A percentile compares a stretch with the other conserved stretches of the same genome.
These are phyloP conservation scores for Kwoniella sp. DNA, from an alignment of 768 basidiomycete species.

Conservation along the genomic window DNA sequence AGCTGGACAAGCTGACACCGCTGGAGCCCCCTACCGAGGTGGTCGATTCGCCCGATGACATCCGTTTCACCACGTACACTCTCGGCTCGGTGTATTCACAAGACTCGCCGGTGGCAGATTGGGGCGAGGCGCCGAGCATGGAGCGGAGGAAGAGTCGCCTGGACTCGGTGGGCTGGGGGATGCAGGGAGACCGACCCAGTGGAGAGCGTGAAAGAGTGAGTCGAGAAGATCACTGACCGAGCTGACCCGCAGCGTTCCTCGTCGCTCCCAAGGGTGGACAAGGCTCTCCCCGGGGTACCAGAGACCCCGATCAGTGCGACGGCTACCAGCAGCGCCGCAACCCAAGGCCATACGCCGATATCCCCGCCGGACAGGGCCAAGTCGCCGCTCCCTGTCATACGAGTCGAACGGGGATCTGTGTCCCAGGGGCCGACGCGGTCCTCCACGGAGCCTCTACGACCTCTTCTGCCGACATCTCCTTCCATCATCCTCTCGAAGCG, in stretches of 20 bases:
- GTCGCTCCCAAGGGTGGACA: slow-evolving; percentile 16
- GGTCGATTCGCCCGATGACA: slow-evolving; percentile 14
- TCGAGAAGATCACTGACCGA: not conserved
- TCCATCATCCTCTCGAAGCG: slow-evolving; percentile 39
- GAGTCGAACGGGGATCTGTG: too few species aligned
- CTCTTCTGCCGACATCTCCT: slow-evolving; percentile 8
- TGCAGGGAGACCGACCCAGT: slow-evolving; percentile 3
- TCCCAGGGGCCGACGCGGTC: too few species aligned
- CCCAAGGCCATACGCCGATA: slow-evolving; percentile 9
- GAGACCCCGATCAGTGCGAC: slow-evolving; percentile 5
- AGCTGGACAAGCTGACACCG: too few species aligned
- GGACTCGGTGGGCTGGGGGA: slow-evolving; percentile 16
- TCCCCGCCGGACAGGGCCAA: not conserved
- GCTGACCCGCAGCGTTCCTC: slow-evolving; percentile 1
- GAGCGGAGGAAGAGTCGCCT: slow-evolving; percentile 10
- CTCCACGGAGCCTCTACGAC: slow-evolving; percentile 18
- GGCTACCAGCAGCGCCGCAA: slow-evolving; percentile 7
- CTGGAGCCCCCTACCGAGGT: slow-evolving; percentile 1
- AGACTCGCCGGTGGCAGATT: slow-evolving; percentile 18
- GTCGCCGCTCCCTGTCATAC: too few species aligned
- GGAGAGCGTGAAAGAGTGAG: slow-evolving; percentile 9
- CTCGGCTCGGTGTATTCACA: slow-evolving; percentile 26
- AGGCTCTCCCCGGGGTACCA: slow-evolving; percentile 6
- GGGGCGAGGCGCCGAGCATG: slow-evolving; percentile 1
- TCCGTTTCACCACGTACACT: slow-evolving; percentile 28